Conservation (phyloP, 106 monocot genomes). For the Dioscorea dumetorum region DNA sequence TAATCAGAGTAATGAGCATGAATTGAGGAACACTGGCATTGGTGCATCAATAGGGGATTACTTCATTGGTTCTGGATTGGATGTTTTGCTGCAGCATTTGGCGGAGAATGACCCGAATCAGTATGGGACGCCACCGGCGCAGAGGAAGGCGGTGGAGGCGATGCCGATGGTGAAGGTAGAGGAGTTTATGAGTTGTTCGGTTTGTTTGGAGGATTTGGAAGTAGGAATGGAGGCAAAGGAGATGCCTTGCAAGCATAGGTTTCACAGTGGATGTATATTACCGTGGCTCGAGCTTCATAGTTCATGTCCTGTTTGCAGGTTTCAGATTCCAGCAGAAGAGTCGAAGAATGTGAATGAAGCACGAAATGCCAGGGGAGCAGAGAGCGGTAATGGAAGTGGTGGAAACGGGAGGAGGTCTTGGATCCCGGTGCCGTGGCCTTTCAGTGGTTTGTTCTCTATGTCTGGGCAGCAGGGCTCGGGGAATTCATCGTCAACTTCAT, state of each 20-base stretch:
- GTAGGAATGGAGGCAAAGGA: slow-evolving; percentile 42
- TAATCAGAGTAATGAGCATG: slow-evolving; percentile 2
- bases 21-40: not conserved
- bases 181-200: slow-evolving; percentile 41
- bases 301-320: slow-evolving; percentile 84
- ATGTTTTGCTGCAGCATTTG: slow-evolving; percentile 62
- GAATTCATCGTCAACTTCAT: slow-evolving; percentile 7
- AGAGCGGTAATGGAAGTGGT: not conserved
- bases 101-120: slow-evolving; percentile 63
- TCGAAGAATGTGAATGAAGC: slow-evolving; percentile 15
- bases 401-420: not conserved
- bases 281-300: slow-evolving; percentile 87
- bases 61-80: slow-evolving; percentile 45
- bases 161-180: slow-evolving; percentile 61
- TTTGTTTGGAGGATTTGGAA: slow-evolving; percentile 75
- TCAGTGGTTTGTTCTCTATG: slow-evolving; percentile 22
- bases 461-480: not conserved
- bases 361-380: not conserved
- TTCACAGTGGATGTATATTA: slow-evolving; percentile 60
- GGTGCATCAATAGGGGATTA: slow-evolving; percentile 48
- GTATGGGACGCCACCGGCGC: slow-evolving; percentile 69
- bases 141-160: slow-evolving; percentile 52
- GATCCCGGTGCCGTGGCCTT: slow-evolving; percentile 21
- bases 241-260: slow-evolving; percentile 80
- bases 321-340: slow-evolving; percentile 52